Evolutionary conservation across 306 rosid genomes (phyloP).

Genomic region (Prunus davidiana): DNA sequence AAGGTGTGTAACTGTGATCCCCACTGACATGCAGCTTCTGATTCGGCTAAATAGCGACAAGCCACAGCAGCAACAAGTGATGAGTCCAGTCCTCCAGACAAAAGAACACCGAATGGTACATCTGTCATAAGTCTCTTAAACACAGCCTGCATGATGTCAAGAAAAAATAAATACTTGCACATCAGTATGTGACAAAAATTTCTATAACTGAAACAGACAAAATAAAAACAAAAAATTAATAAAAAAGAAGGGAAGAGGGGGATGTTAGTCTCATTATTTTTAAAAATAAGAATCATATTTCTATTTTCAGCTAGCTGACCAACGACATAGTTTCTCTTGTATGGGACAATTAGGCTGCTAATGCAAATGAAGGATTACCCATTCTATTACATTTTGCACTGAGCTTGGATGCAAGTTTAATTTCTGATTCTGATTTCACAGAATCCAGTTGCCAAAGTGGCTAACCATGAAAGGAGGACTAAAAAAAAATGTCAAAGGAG

Average conservation of each 20-base stretch:
- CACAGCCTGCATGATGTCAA: slow-evolving; percentile 68
- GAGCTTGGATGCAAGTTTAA: neutral
- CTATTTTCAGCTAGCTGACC: neutral
- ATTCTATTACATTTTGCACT: neutral
- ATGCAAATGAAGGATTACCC: neutral
- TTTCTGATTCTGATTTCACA: neutral
- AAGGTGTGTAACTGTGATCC: slow-evolving; percentile 92
- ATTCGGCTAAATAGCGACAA: slow-evolving; percentile 60
- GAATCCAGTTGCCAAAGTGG: neutral
- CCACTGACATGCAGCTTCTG: slow-evolving; percentile 80
- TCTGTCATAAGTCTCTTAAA: slow-evolving; percentile 95
- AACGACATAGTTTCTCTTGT: neutral
- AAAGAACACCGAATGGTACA: slow-evolving; percentile 95
- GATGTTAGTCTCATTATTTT: neutral
- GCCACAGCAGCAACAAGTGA: slow-evolving; percentile 96
- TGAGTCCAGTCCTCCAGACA: slow-evolving; percentile 95
- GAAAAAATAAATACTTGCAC: neutral
- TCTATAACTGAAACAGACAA: too few species aligned
- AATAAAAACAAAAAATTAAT: too few species aligned
- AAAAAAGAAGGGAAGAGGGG: neutral
- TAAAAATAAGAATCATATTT: neutral
- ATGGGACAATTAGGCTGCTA: neutral
- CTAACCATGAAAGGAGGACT: neutral
- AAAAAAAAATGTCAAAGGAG: neutral
- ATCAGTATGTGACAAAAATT: neutral